phyloP scores from a whole-genome alignment of 75 land plant genomes.

The Pinus tabuliformis region DNA sequence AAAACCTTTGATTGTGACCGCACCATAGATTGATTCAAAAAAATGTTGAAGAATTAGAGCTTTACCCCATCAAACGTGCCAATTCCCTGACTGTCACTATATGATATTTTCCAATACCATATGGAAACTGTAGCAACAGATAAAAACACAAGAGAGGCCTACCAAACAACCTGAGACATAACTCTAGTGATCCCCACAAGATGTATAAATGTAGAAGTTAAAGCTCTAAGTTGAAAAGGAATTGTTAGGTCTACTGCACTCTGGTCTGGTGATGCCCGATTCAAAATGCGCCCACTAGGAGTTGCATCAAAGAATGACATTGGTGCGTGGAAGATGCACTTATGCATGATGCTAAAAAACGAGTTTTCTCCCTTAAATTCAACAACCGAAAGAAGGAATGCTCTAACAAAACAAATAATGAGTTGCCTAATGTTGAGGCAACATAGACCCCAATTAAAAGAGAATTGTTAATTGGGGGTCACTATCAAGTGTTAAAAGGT shows the following conservation, averaged over 20 bases:
- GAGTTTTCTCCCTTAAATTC: slow-evolving; percentile 57
- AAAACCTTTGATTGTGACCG: slow-evolving; percentile 44
- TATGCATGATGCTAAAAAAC: slow-evolving; percentile 15
- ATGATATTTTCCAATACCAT: slow-evolving; percentile 52
- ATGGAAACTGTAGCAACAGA: slow-evolving; percentile 44
- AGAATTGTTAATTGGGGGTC: slow-evolving; percentile 24
- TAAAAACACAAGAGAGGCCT: slow-evolving; percentile 50
- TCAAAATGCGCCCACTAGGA: slow-evolving; percentile 36
- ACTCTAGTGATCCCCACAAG: slow-evolving; percentile 59
- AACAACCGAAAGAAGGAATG: slow-evolving; percentile 39
- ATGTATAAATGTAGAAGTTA: slow-evolving; percentile 39
- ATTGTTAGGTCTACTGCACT: slow-evolving; percentile 61
- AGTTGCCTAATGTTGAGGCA: slow-evolving; percentile 60
- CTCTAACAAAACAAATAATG: slow-evolving; percentile 55
- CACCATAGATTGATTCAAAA: slow-evolving; percentile 43
- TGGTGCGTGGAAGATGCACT: slow-evolving; percentile 31
- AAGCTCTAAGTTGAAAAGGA: slow-evolving; percentile 29
- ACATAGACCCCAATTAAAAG: slow-evolving; percentile 58
- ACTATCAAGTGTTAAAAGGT: slow-evolving; percentile 47
- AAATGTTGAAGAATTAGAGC: slow-evolving; percentile 54
- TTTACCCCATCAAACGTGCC: slow-evolving; percentile 36
- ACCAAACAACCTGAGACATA: slow-evolving; percentile 71
- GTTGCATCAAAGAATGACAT: slow-evolving; percentile 48
- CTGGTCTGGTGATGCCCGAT: slow-evolving; percentile 81
- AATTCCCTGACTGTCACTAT: slow-evolving; percentile 51